Base-by-base conservation (phyloP, 2,329 filamentous ascomycete species). In the Paecilomyces sp. region DNA sequence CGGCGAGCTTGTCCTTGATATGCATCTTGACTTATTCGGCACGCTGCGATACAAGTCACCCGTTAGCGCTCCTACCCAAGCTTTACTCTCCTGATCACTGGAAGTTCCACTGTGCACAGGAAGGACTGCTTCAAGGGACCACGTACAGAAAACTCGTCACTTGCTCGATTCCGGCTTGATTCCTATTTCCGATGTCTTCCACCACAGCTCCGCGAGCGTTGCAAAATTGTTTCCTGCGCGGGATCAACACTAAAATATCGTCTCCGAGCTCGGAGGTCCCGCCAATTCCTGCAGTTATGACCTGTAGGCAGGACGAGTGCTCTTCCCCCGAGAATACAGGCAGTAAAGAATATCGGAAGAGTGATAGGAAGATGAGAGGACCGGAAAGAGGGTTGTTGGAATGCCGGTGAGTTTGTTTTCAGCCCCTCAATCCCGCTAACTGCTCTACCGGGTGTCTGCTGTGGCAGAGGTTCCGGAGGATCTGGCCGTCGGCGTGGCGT, bases 1-100 rank as follows among this genome's bases (percentile, higher is more conserved):
- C 89, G 67, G 85, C 82, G 70, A 99, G 84, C 83, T 97, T 97
- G 69, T 94, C 87, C 67, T 88, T 90, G 83, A 99, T 93, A 79
- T 97, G 94, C 93, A 99, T 97, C 65, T 73, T 88, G 83, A 9
- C 41, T 47, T 47, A 47, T 47, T 47, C 41, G n/a, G 41, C n/a
- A 47, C 41, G n/a, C 41, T 47, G n/a, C 5, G n/a, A 18, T 6
- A 18, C 41, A 18, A n/a, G 2, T n/a, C 9, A 18, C 41, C n/a
- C n/a, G 41, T 47, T 15, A 47, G 41, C 41, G 6, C 41, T 47
- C 22, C 41, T 9, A 47, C n/a, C 41, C 41, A 47, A 47, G n/a
- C 5, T 47, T 47, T 47, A 15, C 41, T 18, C 7, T 33, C 7
- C 41, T n/a, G 41, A 47, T n/a, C 18, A 18, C n/a, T 6, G 15